Conservation (phyloP, 73 alveolate species). For the Paramecium sexaurelia region DNA sequence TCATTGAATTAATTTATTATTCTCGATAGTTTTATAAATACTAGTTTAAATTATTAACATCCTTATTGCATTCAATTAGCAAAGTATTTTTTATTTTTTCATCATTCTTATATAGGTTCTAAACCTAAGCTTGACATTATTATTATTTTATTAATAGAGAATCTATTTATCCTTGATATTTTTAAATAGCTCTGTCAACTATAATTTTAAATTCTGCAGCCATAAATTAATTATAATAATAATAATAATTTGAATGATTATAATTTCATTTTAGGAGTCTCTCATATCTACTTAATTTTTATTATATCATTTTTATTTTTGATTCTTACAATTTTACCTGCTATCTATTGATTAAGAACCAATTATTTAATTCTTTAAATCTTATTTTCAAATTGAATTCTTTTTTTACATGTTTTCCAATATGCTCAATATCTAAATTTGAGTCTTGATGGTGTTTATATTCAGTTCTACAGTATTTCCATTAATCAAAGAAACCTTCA, state of each 20-base stretch:
- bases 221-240: slow-evolving; percentile 40
- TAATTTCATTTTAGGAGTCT: not conserved
- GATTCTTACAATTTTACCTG: too few species aligned
- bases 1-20: not conserved
- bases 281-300: too few species aligned
- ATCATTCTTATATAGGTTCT: slow-evolving; percentile 4
- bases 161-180: not conserved
- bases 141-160: not conserved
- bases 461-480: too few species aligned
- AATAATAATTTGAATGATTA: not conserved
- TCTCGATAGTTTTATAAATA: not conserved
- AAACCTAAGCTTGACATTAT: not conserved
- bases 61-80: slow-evolving; percentile 14
- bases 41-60: not conserved
- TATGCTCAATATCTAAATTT: too few species aligned
- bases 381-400: too few species aligned
- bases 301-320: too few species aligned
- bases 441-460: too few species aligned
- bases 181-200: not conserved
- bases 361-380: too few species aligned
- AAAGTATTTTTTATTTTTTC: not conserved
- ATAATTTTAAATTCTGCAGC: not conserved
- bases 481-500: too few species aligned
- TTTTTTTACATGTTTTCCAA: too few species aligned
- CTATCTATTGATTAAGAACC: too few species aligned